Evolutionary conservation across 1,284 basidiomycete species (phyloP).

Genomic region (Ustilago trichophora): DNA sequence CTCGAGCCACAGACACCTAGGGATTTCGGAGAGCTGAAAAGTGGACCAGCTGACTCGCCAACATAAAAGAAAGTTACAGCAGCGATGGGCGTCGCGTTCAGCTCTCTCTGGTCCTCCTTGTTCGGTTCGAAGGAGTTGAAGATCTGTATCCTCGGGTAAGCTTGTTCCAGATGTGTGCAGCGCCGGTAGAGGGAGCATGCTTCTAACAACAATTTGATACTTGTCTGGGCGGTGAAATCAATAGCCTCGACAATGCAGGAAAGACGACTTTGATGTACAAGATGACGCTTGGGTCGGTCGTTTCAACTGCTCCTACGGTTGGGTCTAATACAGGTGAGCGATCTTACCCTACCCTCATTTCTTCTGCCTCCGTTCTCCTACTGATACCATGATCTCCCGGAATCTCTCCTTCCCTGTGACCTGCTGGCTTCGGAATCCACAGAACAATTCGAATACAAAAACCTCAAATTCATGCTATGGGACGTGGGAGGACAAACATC

Average conservation of each 20-base stretch:
- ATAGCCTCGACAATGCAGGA: slow-evolving; percentile 69
- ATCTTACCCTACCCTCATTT: background rate
- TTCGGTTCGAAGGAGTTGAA: slow-evolving; percentile 70
- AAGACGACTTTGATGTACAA: slow-evolving; percentile 70
- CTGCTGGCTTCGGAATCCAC: background rate
- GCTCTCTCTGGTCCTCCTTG: slow-evolving; percentile 68
- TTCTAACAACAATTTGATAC: no score
- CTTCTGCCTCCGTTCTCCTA: background rate
- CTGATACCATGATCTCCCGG: background rate
- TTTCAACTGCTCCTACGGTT: slow-evolving; percentile 70
- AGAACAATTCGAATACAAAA: slow-evolving; percentile 69
- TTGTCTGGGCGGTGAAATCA: no score
- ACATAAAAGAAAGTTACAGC: background rate
- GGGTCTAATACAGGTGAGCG: slow-evolving; percentile 66
- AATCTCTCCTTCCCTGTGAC: background rate
- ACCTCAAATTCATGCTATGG: slow-evolving; percentile 69
- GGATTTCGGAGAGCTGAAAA: no score
- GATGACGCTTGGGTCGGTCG: slow-evolving; percentile 70
- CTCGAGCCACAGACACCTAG: background rate
- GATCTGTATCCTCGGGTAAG: slow-evolving; percentile 65
- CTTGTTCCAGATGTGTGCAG: no score
- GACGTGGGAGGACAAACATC: slow-evolving; percentile 70
- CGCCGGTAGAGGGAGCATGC: no score
- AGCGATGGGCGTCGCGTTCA: slow-evolving; percentile 63
- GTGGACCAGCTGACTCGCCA: no score